Conservation (phyloP, 768 basidiomycete species). For the Hericium alpestre region DNA sequence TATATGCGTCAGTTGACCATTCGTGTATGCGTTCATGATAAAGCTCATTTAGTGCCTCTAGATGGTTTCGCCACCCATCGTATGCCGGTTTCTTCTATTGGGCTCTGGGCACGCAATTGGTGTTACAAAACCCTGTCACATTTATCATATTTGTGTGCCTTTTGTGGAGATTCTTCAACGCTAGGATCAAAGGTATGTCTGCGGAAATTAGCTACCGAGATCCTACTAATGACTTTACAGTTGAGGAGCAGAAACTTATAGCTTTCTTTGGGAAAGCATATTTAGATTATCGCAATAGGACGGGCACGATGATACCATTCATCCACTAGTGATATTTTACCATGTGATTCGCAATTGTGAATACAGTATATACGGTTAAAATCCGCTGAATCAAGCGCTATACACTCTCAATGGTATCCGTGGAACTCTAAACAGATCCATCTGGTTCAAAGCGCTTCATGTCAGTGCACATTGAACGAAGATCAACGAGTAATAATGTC, state of each 20-base stretch:
- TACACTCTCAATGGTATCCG: background rate
- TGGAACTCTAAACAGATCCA: too few relatives aligned
- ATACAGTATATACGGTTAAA: background rate
- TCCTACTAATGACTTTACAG: conserved; percentile 27
- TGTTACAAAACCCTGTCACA: conserved; percentile 77
- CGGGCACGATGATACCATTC: conserved; percentile 85
- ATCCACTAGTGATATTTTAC: conserved; percentile 36
- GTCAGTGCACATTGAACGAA: background rate
- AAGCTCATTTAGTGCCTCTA: conserved; percentile 19
- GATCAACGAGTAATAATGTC: too few relatives aligned
- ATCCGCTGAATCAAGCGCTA: background rate
- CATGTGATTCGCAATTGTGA: background rate
- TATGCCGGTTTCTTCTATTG: conserved; percentile 98
- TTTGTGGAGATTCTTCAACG: conserved; percentile 81
- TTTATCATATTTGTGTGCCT: conserved; percentile 55
- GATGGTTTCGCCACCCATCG: conserved; percentile 88
- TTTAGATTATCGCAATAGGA: conserved; percentile 56
- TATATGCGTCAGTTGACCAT: conserved; percentile 61
- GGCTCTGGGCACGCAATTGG: conserved; percentile 89
- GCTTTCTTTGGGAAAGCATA: conserved; percentile 90
- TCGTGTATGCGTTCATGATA: background rate
- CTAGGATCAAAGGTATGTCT: conserved; percentile 66
- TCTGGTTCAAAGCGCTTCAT: background rate
- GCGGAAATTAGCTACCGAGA: background rate
- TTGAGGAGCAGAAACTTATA: conserved; percentile 70